phyloP scores from a whole-genome alignment of 75 land plant species.

The Cunninghamia lanceolata region DNA sequence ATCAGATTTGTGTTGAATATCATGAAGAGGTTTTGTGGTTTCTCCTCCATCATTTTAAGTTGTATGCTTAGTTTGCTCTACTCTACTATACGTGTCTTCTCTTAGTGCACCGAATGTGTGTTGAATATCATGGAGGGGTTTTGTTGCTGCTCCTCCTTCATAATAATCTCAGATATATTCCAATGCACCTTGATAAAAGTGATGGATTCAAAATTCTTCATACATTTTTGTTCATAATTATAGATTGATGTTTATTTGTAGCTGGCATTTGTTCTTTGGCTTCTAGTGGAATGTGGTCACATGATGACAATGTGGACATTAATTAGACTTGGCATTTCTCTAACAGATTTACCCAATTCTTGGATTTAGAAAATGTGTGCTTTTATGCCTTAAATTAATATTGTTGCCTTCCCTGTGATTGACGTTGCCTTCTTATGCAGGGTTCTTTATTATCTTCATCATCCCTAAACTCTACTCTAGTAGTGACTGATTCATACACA shows the following conservation, averaged over 20 bases:
- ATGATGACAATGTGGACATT: constrained; percentile 70
- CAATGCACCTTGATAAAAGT: neutral
- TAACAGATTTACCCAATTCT: no score
- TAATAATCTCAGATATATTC: neutral
- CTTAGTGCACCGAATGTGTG: neutral
- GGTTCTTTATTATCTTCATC: no score
- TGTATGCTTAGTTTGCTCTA: neutral
- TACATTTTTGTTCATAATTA: neutral
- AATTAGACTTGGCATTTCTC: constrained; percentile 30
- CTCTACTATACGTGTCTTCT: neutral
- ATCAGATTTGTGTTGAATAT: neutral
- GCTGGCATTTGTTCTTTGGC: constrained; percentile 63
- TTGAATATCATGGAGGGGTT: neutral
- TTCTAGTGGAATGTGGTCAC: constrained; percentile 65
- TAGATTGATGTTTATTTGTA: constrained; percentile 16
- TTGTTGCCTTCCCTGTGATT: no score
- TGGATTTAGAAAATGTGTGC: no score
- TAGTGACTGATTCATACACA: no score
- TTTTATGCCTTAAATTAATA: neutral
- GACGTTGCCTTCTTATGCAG: no score
- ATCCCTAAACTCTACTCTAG: no score
- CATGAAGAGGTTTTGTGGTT: no score
- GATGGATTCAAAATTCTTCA: neutral
- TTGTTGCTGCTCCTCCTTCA: neutral
- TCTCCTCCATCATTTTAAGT: no score